These are phyloP conservation scores for Fusarium sp. DNA, from an alignment of 2,329 filamentous ascomycete species.

Conservation along the genomic window DNA sequence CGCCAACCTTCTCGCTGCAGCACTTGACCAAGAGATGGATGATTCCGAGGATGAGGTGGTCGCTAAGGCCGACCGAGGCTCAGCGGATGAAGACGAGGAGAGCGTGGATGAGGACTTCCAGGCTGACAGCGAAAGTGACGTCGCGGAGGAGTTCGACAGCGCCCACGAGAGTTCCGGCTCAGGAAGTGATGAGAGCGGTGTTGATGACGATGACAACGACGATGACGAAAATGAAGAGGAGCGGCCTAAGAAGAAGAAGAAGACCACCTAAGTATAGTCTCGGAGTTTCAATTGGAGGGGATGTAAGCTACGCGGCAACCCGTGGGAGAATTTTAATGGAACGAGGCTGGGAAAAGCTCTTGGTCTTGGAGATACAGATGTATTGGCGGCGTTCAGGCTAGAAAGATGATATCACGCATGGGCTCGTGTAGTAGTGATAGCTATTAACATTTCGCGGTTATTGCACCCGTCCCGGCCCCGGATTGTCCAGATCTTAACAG, in stretches of 20 bases:
- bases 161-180: conserved; percentile 87
- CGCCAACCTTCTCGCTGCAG: conserved; percentile 80
- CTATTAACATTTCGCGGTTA: neutral
- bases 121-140: conserved; percentile 91
- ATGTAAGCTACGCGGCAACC: neutral
- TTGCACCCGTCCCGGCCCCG: neutral
- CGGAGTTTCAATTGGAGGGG: neutral
- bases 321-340: conserved; percentile 27
- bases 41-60: conserved; percentile 87
- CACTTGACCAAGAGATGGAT: conserved; percentile 84
- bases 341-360: conserved; percentile 25
- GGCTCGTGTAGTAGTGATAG: conserved; percentile 22
- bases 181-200: conserved; percentile 66
- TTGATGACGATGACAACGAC: conserved; percentile 57
- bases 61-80: conserved; percentile 80
- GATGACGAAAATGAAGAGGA: conserved; percentile 56
- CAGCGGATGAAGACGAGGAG: conserved; percentile 95
- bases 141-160: conserved; percentile 95
- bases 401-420: conserved; percentile 37
- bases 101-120: conserved; percentile 96
- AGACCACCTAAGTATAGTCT: conserved; percentile 43
- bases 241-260: conserved; percentile 63
- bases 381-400: conserved; percentile 44
- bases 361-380: conserved; percentile 31
- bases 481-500: neutral